A percentile compares a stretch with the other conserved stretches of the same genome.
These are phyloP conservation scores for Ramalina peruviana DNA, from an alignment of 495 filamentous ascomycete genomes.

Conservation along the genomic window DNA sequence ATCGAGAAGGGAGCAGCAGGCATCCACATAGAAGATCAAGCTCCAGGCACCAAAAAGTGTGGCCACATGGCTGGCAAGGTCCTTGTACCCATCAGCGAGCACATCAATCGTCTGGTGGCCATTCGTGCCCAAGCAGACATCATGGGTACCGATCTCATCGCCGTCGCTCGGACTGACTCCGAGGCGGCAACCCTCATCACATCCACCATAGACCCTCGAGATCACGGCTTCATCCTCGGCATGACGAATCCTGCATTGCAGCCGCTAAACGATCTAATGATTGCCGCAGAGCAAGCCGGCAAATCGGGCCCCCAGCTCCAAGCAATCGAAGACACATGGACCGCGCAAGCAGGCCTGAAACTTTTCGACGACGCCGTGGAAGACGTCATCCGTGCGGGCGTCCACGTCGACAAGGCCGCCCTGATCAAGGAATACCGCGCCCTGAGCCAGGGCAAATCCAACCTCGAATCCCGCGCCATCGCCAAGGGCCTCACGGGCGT, in stretches of 20 bases:
- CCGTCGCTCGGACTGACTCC: slow-evolving; percentile 88
- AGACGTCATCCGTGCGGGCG: slow-evolving; percentile 59
- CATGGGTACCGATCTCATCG: slow-evolving; percentile 86
- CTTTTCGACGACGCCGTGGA: slow-evolving; percentile 82
- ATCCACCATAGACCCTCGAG: slow-evolving; percentile 84
- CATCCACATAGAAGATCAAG: slow-evolving; percentile 98
- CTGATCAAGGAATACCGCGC: slow-evolving; percentile 51
- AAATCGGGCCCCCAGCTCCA: slow-evolving; percentile 73
- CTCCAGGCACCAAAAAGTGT: slow-evolving; percentile 97
- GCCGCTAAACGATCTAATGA: slow-evolving; percentile 82
- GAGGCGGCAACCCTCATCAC: slow-evolving; percentile 97
- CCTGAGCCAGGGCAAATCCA: slow-evolving; percentile 67
- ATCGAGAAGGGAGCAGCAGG: slow-evolving; percentile 93
- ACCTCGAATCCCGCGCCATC: slow-evolving; percentile 66
- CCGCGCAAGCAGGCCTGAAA: slow-evolving; percentile 68
- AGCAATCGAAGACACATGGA: slow-evolving; percentile 86
- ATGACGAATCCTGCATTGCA: slow-evolving; percentile 72
- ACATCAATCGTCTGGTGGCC: slow-evolving; percentile 94
- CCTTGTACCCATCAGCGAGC: slow-evolving; percentile 89
- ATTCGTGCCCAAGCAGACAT: slow-evolving; percentile 97
- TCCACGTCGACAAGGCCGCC: slow-evolving; percentile 49
- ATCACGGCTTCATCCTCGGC: slow-evolving; percentile 88
- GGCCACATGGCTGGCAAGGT: slow-evolving; percentile 99
- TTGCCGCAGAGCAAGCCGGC: slow-evolving; percentile 67
- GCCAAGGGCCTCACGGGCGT: slow-evolving; percentile 69